Conservation (phyloP, 345 rosid species). For the Sonneratia alba region DNA sequence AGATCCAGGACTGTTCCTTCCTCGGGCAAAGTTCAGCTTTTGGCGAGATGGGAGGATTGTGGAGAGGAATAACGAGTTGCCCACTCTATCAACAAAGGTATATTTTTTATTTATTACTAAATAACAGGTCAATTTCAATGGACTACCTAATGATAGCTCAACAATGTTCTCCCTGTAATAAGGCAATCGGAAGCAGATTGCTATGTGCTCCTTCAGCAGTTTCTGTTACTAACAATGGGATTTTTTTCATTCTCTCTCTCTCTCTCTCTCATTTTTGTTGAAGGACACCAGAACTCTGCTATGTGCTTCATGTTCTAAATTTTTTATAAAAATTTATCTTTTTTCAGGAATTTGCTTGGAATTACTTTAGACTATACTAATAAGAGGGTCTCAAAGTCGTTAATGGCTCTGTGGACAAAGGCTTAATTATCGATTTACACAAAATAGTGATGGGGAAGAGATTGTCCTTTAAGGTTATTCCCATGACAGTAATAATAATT, state of each 20-base stretch:
- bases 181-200: background rate
- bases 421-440: too few species aligned
- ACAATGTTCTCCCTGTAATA: background rate
- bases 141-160: background rate
- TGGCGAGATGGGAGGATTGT: constrained; percentile 61
- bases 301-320: too few species aligned
- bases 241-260: too few species aligned
- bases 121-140: background rate
- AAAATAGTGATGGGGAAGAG: background rate
- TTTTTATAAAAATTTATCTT: too few species aligned
- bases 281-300: background rate
- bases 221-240: background rate
- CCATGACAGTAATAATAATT: background rate
- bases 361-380: too few species aligned
- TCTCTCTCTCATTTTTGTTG: too few species aligned
- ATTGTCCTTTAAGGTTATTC: background rate
- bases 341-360: too few species aligned
- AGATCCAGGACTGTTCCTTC: constrained; percentile 57
- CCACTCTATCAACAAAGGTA: constrained; percentile 57
- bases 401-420: too few species aligned
- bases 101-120: background rate
- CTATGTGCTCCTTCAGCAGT: background rate
- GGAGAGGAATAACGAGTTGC: constrained; percentile 29
- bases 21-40: constrained; percentile 62
- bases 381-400: too few species aligned